Base-by-base conservation (phyloP, 1,284 basidiomycete genomes). In the Rhodotorula sp. region DNA sequence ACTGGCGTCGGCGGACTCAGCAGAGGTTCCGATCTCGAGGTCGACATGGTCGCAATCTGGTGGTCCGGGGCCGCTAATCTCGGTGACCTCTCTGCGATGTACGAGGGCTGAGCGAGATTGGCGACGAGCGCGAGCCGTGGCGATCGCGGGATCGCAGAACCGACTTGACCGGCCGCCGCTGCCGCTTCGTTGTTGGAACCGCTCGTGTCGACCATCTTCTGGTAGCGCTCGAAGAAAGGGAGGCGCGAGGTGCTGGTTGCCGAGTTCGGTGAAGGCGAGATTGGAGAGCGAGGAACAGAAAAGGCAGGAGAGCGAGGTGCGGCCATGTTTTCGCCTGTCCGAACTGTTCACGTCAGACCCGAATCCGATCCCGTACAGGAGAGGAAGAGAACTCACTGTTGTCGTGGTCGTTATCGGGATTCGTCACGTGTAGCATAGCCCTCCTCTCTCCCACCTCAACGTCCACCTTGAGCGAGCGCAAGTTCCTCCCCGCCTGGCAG, bases 211-310 rank as follows among this genome's bases (percentile, higher is more conserved):
- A 42, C 44, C 54, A 63, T 57, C 42, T 70, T 65, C 49, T 74
- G 63, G 48, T 76, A 76, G 18, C 64, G 49, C 46, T 75, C 75
- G 63, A 76, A 75, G 63, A 75, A 76, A 6, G 72, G 71, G 24
- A 67, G 55, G 15, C 69, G 62, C 1, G 44, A 73, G 49, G 62
- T 62, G 54, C 59, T 62, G 2, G 51, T 26, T 1, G 68, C 59
- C 2, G 68, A 51, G 20, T 55, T 30, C 24, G 73, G 62, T 1
- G 68, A 18, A 15, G 61, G 37, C 49, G 49, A 12, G n/a, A 24
- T 15, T 1, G 51, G n/a, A 4, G 49, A 37, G n/a, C 29, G 42
- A 20, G n/a, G 6, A 20, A 48, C n/a, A 30, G 30, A 4, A n/a
- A 44, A 8, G 60, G 24, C 29, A 24, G 30, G n/a, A 49, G 22